These are phyloP conservation scores for Parathielavia appendiculata DNA, from an alignment of 495 filamentous ascomycete species.

Conservation along the genomic window DNA sequence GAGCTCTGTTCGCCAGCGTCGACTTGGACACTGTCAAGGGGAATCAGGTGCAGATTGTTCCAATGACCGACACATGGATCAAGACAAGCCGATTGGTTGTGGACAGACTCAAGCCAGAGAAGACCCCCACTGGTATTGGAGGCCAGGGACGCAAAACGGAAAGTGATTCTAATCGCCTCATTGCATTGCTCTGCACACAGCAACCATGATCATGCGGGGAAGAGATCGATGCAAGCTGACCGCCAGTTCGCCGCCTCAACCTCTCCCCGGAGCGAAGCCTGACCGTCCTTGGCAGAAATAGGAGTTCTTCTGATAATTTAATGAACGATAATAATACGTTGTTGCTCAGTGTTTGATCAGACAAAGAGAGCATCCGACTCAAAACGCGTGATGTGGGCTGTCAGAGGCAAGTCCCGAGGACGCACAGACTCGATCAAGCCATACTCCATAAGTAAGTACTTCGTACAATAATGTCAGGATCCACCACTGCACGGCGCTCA, in stretches of 20 bases:
- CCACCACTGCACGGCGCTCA: slow-evolving; percentile 1
- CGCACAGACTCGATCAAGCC: slow-evolving; percentile 29
- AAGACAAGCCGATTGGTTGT: background rate
- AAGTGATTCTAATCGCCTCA: slow-evolving; percentile 33
- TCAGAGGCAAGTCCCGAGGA: slow-evolving; percentile 25
- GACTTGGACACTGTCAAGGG: background rate
- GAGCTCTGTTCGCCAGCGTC: background rate
- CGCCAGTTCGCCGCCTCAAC: slow-evolving; percentile 30
- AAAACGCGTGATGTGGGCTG: slow-evolving; percentile 7
- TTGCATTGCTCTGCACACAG: slow-evolving; percentile 21
- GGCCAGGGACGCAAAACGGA: slow-evolving; percentile 8
- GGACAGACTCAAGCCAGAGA: background rate
- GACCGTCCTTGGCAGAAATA: background rate
- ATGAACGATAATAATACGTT: background rate
- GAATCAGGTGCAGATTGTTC: background rate
- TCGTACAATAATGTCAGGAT: background rate
- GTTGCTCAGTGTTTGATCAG: background rate
- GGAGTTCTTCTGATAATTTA: slow-evolving; percentile 10
- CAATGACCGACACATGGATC: background rate
- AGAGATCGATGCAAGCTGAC: slow-evolving; percentile 28
- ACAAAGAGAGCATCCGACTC: background rate
- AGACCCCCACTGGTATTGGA: slow-evolving; percentile 5
- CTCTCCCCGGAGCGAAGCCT: background rate
- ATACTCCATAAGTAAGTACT: too few species aligned
- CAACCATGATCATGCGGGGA: slow-evolving; percentile 31